A percentile compares a stretch with the other conserved stretches of the same genome.
phyloP scores from a whole-genome alignment of 1,284 basidiomycete species.

The Cryptococcus sp. region DNA sequence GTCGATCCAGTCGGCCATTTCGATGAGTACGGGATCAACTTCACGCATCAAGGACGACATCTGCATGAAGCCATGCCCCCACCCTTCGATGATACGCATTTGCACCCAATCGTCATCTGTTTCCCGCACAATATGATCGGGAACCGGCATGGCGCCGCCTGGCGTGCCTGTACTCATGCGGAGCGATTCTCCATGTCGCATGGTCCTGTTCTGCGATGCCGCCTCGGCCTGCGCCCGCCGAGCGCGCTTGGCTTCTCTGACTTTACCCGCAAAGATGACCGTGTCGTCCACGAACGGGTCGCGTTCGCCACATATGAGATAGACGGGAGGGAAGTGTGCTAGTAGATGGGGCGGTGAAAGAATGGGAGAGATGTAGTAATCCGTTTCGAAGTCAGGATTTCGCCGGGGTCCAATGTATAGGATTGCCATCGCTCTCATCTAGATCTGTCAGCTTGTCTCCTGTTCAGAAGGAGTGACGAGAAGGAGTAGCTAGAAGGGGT shows the following conservation, averaged over 20 bases:
- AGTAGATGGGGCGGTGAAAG: constrained; percentile 80
- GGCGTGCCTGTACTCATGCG: constrained; percentile 58
- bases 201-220: constrained; percentile 29
- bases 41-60: constrained; percentile 86
- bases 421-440: constrained; percentile 99
- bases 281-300: constrained; percentile 97
- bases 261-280: constrained; percentile 86
- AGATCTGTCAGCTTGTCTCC: constrained; percentile 7
- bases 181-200: constrained; percentile 54
- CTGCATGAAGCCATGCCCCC: constrained; percentile 93
- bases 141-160: constrained; percentile 20
- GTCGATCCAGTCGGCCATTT: constrained; percentile 91
- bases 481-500: not conserved
- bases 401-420: constrained; percentile 90
- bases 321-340: constrained; percentile 87
- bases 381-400: constrained; percentile 88
- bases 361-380: constrained; percentile 94
- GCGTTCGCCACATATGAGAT: constrained; percentile 92
- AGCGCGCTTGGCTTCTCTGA: constrained; percentile 86
- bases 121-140: constrained; percentile 63
- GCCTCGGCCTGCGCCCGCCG: constrained; percentile 64
- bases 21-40: constrained; percentile 71
- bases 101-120: constrained; percentile 93
- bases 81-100: constrained; percentile 84
- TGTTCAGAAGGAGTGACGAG: not conserved